Conservation (phyloP, 345 rosid genomes). For the Aquilaria sinensis region DNA sequence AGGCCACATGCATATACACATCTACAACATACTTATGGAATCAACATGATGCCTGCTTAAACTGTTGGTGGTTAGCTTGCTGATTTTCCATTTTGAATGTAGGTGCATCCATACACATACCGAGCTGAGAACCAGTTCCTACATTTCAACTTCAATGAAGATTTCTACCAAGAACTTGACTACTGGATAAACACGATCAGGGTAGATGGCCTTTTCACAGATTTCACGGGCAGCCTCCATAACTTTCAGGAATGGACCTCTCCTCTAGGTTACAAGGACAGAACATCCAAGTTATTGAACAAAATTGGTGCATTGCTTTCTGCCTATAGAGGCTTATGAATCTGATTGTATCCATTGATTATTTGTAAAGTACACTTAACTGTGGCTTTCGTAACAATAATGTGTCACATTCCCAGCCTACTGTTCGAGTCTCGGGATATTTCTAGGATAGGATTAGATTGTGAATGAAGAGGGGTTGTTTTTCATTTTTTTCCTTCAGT, state of each 20-base stretch:
- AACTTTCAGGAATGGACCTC: conserved; percentile 27
- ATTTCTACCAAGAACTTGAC: conserved; percentile 31
- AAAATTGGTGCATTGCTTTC: too few species aligned
- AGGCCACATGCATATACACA: too few species aligned
- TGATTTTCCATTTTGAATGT: not conserved
- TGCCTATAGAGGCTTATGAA: too few species aligned
- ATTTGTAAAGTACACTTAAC: too few species aligned
- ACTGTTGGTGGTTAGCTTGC: too few species aligned
- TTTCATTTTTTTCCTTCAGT: too few species aligned
- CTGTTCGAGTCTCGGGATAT: too few species aligned
- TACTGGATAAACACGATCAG: conserved; percentile 41
- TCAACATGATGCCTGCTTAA: not conserved
- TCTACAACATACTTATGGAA: not conserved
- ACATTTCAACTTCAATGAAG: conserved; percentile 34
- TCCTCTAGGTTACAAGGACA: not conserved
- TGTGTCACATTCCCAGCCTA: too few species aligned
- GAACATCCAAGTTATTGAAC: not conserved
- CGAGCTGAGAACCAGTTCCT: conserved; percentile 28
- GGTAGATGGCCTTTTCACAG: conserved; percentile 44
- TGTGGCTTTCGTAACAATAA: too few species aligned
- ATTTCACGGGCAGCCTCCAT: conserved; percentile 41
- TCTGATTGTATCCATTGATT: too few species aligned
- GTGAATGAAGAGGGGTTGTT: too few species aligned
- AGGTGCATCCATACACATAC: conserved; percentile 43
- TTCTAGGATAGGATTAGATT: too few species aligned